phyloP scores from a whole-genome alignment of 371 early-diverging fungal genomes.

The Saksenaea oblongispora region DNA sequence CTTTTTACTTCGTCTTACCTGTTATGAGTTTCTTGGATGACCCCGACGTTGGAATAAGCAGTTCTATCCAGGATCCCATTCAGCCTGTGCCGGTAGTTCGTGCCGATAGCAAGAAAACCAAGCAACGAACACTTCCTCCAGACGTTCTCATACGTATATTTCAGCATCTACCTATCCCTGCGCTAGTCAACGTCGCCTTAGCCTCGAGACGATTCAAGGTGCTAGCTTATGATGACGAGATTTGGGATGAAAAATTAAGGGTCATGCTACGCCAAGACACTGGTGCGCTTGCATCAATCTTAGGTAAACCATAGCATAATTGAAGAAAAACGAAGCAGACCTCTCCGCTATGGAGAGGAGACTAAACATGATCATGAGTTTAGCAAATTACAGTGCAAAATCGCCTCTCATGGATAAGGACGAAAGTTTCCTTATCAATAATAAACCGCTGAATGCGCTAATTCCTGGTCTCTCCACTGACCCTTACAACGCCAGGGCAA shows the following conservation, averaged over 20 bases:
- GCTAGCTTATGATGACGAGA: slow-evolving; percentile 64
- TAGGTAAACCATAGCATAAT: slow-evolving; percentile 18
- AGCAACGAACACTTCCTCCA: slow-evolving; percentile 38
- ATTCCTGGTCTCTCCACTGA: slow-evolving; percentile 64
- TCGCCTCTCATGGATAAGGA: slow-evolving; percentile 36
- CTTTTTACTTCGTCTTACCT: not conserved
- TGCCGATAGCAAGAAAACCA: not conserved
- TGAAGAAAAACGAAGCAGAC: not conserved
- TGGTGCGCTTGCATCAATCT: slow-evolving; percentile 29
- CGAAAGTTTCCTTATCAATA: slow-evolving; percentile 43
- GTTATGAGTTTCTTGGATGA: slow-evolving; percentile 11
- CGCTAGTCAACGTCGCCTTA: slow-evolving; percentile 50
- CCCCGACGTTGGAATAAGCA: not conserved
- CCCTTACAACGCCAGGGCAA: slow-evolving; percentile 54
- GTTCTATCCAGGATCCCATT: slow-evolving; percentile 12
- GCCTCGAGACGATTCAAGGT: slow-evolving; percentile 66
- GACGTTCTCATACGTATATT: slow-evolving; percentile 53
- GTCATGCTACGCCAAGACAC: slow-evolving; percentile 38
- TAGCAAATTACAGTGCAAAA: slow-evolving; percentile 11
- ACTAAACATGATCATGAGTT: not conserved
- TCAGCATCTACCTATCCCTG: slow-evolving; percentile 49
- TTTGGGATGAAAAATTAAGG: slow-evolving; percentile 60
- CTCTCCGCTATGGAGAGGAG: slow-evolving; percentile 8
- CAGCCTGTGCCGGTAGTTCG: slow-evolving; percentile 7
- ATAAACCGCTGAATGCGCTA: slow-evolving; percentile 48